Evolutionary conservation across 2,329 filamentous ascomycete genomes (phyloP).

Genomic region (Polytolypa hystricis): DNA sequence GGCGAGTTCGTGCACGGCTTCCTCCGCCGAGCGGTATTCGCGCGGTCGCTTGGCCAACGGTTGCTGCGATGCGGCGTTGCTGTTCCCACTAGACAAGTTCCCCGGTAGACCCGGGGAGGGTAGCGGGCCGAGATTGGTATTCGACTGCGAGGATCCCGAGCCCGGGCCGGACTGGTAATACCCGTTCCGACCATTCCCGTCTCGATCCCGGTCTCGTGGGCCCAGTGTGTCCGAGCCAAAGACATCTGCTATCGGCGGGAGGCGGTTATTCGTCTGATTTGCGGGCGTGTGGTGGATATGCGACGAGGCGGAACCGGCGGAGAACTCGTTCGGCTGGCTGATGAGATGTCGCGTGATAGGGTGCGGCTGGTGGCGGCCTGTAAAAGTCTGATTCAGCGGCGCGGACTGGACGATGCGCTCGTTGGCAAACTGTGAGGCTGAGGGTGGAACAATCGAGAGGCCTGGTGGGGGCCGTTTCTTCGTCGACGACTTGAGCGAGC

Average conservation of each 20-base stretch:
- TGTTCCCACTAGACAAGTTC: slow-evolving; percentile 29
- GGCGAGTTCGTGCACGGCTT: slow-evolving; percentile 80
- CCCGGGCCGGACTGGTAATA: slow-evolving; percentile 47
- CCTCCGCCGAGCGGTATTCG: slow-evolving; percentile 92
- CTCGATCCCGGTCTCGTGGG: slow-evolving; percentile 26
- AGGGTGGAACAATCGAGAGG: slow-evolving; percentile 87
- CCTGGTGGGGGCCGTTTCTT: slow-evolving; percentile 59
- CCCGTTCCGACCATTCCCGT: slow-evolving; percentile 19
- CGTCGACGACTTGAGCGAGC: slow-evolving; percentile 31
- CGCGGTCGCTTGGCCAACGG: slow-evolving; percentile 51
- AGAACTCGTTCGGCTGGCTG: slow-evolving; percentile 57
- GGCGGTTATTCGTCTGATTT: slow-evolving; percentile 77
- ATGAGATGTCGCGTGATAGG: slow-evolving; percentile 65
- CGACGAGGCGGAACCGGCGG: slow-evolving; percentile 33
- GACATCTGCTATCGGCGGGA: slow-evolving; percentile 90
- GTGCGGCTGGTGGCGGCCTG: slow-evolving; percentile 70
- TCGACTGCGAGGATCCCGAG: slow-evolving; percentile 53
- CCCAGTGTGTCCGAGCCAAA: slow-evolving; percentile 67
- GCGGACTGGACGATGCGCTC: slow-evolving; percentile 96
- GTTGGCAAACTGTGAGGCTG: slow-evolving; percentile 80
- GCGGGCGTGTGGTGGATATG: slow-evolving; percentile 87
- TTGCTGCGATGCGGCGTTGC: slow-evolving; percentile 25
- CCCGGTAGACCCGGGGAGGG: slow-evolving; percentile 66
- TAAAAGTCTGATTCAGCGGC: slow-evolving; percentile 88
- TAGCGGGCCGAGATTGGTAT: slow-evolving; percentile 51